Conservation (phyloP, 2,329 filamentous ascomycete genomes). For the Pseudogymnoascus sp. region DNA sequence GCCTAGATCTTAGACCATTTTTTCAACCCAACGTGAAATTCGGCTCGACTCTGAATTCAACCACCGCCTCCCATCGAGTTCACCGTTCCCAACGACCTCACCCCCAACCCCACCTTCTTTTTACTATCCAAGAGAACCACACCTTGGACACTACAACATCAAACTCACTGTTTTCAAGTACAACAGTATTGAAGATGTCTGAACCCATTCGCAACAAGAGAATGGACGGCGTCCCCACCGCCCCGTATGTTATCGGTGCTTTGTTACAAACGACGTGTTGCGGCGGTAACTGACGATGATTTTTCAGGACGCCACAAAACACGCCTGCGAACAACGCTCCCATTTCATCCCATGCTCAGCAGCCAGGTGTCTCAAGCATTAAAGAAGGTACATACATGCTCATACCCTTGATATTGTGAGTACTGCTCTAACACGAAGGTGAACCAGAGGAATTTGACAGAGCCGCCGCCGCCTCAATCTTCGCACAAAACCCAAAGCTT, state of each 20-base stretch:
- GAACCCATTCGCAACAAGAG: slow-evolving; percentile 62
- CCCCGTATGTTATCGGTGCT: slow-evolving; percentile 46
- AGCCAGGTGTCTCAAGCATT: slow-evolving; percentile 89
- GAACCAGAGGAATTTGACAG: slow-evolving; percentile 79
- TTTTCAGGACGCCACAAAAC: slow-evolving; percentile 87
- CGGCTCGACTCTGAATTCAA: slow-evolving; percentile 7
- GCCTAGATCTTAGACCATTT: slow-evolving; percentile 11
- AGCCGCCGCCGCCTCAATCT: slow-evolving; percentile 78
- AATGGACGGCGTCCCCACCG: slow-evolving; percentile 46
- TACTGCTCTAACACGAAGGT: neutral
- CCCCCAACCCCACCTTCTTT: slow-evolving; percentile 6
- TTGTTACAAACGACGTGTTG: slow-evolving; percentile 10
- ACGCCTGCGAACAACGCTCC: slow-evolving; percentile 92
- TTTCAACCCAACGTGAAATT: slow-evolving; percentile 10
- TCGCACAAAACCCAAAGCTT: slow-evolving; percentile 89
- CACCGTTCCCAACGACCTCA: slow-evolving; percentile 8
- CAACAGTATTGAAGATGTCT: slow-evolving; percentile 41
- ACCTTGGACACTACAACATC: slow-evolving; percentile 1
- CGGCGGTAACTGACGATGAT: slow-evolving; percentile 20
- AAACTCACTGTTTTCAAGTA: neutral
- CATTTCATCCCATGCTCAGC: slow-evolving; percentile 94
- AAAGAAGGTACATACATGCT: slow-evolving; percentile 73
- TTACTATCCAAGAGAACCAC: slow-evolving; percentile 4
- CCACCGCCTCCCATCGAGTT: neutral
- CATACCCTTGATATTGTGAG: neutral